Percentiles rank a stretch among this genome's conserved stretches.
phyloP scores from a whole-genome alignment of 2,329 filamentous ascomycete genomes.

The Trichoderma simmonsii region DNA sequence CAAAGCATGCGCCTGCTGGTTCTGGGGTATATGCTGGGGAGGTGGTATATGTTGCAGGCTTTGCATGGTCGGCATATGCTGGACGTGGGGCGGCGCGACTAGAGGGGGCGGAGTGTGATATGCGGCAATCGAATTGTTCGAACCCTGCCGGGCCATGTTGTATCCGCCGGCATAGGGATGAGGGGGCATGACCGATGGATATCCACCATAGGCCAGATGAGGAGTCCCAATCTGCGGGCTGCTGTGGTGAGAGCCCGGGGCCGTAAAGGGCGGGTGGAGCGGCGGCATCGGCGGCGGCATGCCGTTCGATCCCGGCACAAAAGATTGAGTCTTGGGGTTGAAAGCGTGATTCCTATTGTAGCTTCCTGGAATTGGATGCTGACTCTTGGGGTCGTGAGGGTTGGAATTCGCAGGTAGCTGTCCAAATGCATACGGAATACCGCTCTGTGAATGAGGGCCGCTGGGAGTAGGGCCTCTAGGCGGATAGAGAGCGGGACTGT shows the following conservation, averaged over 20 bases:
- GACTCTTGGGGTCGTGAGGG: conserved; percentile 68
- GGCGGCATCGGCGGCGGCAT: conserved; percentile 48
- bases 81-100: conserved; percentile 29
- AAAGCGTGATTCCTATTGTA: conserved; percentile 77
- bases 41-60: conserved; percentile 39
- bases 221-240: conserved; percentile 53
- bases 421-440: conserved; percentile 69
- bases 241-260: conserved; percentile 48
- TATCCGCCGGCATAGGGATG: conserved; percentile 47
- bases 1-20: conserved; percentile 40
- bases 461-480: conserved; percentile 28
- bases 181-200: conserved; percentile 43
- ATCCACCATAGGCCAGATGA: conserved; percentile 49
- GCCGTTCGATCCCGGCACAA: conserved; percentile 63
- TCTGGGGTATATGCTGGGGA: conserved; percentile 43
- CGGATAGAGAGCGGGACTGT: conserved; percentile 32
- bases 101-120: conserved; percentile 42
- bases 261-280: conserved; percentile 47
- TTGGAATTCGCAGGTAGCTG: conserved; percentile 70
- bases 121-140: conserved; percentile 51
- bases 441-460: conserved; percentile 29
- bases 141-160: conserved; percentile 55
- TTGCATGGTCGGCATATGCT: conserved; percentile 41
- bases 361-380: conserved; percentile 81
- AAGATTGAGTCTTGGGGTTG: conserved; percentile 91